A percentile compares a stretch with the other conserved stretches of the same genome.
Conservation (phyloP, 495 filamentous ascomycete genomes). For the Pyrenopolyporus hunteri region DNA sequence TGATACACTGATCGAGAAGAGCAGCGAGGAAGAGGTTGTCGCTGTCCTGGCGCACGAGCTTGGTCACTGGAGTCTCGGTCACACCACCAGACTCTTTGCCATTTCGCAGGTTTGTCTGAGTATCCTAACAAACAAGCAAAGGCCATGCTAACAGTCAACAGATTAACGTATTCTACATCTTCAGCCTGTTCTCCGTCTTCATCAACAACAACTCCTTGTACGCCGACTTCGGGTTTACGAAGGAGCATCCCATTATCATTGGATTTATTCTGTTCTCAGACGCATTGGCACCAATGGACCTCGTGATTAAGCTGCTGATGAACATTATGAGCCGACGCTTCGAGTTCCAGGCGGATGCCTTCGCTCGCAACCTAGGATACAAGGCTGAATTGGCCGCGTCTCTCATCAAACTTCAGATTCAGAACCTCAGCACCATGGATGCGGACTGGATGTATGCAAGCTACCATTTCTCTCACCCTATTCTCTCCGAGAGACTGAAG, state of each 20-base stretch:
- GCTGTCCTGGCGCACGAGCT: slow-evolving; percentile 95
- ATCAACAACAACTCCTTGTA: slow-evolving; percentile 94
- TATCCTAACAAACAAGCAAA: neutral
- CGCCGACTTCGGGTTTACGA: slow-evolving; percentile 85
- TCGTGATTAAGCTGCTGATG: slow-evolving; percentile 89
- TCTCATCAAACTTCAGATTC: slow-evolving; percentile 95
- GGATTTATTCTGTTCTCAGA: slow-evolving; percentile 97
- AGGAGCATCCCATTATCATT: slow-evolving; percentile 87
- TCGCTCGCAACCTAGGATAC: slow-evolving; percentile 85
- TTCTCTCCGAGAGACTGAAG: slow-evolving; percentile 88
- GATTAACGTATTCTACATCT: slow-evolving; percentile 92
- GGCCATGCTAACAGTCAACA: slow-evolving; percentile 42
- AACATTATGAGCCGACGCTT: slow-evolving; percentile 92
- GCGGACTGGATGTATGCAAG: slow-evolving; percentile 97
- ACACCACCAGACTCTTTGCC: slow-evolving; percentile 89
- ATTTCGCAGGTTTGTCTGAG: slow-evolving; percentile 78
- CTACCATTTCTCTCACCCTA: slow-evolving; percentile 98
- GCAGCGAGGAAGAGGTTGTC: slow-evolving; percentile 86
- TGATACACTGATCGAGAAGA: slow-evolving; percentile 96
- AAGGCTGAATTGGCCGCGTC: slow-evolving; percentile 81
- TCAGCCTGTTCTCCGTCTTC: slow-evolving; percentile 94
- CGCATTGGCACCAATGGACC: slow-evolving; percentile 88
- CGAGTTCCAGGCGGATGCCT: slow-evolving; percentile 94
- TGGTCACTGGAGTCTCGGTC: slow-evolving; percentile 93
- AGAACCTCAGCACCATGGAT: slow-evolving; percentile 98